Base-by-base conservation (phyloP, 768 basidiomycete species). In the Chlorophyllum brunneum region DNA sequence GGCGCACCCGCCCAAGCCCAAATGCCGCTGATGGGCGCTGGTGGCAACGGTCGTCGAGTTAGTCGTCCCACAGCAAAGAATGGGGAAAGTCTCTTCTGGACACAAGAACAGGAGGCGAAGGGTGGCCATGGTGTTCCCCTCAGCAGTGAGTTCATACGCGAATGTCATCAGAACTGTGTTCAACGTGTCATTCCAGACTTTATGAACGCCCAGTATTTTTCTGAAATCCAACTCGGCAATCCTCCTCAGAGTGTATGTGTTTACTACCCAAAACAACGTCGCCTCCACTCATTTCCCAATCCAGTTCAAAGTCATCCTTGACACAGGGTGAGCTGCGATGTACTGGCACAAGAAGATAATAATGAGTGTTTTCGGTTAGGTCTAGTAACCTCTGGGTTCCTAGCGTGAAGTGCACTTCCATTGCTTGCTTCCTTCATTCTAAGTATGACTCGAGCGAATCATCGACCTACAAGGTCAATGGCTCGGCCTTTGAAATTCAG, bases 341-440 rank as follows among this genome's bases (percentile, higher is more conserved):
- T 9, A 2, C 16, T 13, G 13, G 10, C 11, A 31, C 22, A n/a
- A n/a, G n/a, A n/a, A n/a, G n/a, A n/a, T 13, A 20, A 5, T n/a
- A 38, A 38, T 29, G 15, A 29, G 11, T 20, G 6, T 26, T 29
- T 13, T 6, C 2, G 39, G 56, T 23, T 47, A 90, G 88, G 7
- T 92, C 89, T 44, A 88, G 86, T 72, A 97, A 97, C 67, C 80
- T 98, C 8, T 98, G 95, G 95, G 90, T 98, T 6, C 94, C 95
- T 5, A 86, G 91, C 66, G 60, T 67, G 16, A 63, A 78, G 51
- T 95, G 93, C 72, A 88, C 81, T 15, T 92, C 90, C 15, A 94
- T 95, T 58, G 90, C 92, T 7, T 94, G 92, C 70, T 93, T 92
- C 85, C 80, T 98, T 26, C 97, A 99, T 63, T 63, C 81, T 63